Evolutionary conservation across 2,329 filamentous ascomycete species (phyloP).

Genomic region (Pestalotiopsis sp.): DNA sequence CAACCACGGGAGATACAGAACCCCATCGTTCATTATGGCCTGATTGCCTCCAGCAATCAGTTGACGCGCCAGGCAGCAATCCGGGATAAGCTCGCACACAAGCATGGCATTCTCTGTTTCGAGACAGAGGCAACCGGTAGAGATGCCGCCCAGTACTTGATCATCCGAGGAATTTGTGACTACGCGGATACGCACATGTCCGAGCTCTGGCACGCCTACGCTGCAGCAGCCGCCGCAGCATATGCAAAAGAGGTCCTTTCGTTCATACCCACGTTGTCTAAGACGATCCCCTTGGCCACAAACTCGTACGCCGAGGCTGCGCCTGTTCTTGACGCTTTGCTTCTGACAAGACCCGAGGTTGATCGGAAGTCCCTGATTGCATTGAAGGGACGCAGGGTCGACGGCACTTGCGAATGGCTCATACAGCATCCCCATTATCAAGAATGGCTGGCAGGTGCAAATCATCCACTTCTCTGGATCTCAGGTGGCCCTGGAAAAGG

Average conservation of each 20-base stretch:
- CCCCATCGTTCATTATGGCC: slow-evolving; percentile 13
- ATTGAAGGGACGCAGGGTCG: slow-evolving; percentile 21
- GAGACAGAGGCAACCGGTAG: background rate
- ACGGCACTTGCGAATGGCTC: slow-evolving; percentile 27
- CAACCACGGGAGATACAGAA: slow-evolving; percentile 3
- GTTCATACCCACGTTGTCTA: slow-evolving; percentile 4
- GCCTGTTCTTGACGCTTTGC: slow-evolving; percentile 22
- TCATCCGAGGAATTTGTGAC: slow-evolving; percentile 28
- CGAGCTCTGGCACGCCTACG: slow-evolving; percentile 26
- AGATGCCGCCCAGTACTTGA: slow-evolving; percentile 1
- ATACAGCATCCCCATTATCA: slow-evolving; percentile 19
- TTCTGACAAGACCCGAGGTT: slow-evolving; percentile 25
- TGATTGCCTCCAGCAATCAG: background rate
- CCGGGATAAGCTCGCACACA: background rate
- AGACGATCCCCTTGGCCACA: slow-evolving; percentile 15
- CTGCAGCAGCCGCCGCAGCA: slow-evolving; percentile 26
- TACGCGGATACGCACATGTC: slow-evolving; percentile 32
- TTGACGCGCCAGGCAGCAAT: background rate
- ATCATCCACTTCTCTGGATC: slow-evolving; percentile 26
- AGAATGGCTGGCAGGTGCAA: slow-evolving; percentile 18
- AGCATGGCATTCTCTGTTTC: background rate
- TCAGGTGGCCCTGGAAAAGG: slow-evolving; percentile 29
- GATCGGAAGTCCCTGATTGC: slow-evolving; percentile 25
- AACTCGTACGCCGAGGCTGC: slow-evolving; percentile 19
- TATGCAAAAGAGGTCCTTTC: slow-evolving; percentile 24